Percentiles rank a stretch among this genome's conserved stretches.
These are phyloP conservation scores for Trichophyton mentagrophytes DNA, from an alignment of 2,329 filamentous ascomycete species.

Conservation along the genomic window DNA sequence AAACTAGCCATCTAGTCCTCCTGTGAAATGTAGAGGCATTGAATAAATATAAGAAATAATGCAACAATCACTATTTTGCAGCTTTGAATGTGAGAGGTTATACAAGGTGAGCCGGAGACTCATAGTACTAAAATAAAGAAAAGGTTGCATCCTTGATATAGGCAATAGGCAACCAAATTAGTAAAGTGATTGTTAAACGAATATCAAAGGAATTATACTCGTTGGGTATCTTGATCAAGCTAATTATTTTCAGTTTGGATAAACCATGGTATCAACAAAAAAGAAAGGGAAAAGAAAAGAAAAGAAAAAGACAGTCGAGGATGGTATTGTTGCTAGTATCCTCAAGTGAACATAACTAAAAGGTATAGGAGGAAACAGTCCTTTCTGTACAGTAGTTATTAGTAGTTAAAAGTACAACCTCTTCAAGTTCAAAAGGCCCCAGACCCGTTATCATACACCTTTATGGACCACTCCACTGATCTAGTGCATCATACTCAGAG, in stretches of 20 bases:
- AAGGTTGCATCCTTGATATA: not conserved
- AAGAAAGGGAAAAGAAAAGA: no score
- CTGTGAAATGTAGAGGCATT: not conserved
- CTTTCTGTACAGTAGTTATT: not conserved
- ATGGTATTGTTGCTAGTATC: not conserved
- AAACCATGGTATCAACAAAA: not conserved
- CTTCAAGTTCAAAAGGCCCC: not conserved
- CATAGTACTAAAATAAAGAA: not conserved
- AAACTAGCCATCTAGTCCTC: no score
- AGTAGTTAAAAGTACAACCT: not conserved
- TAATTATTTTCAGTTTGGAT: not conserved
- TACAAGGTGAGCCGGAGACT: not conserved
- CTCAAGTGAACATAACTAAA: no score
- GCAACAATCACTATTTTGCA: not conserved
- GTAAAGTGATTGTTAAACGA: not conserved
- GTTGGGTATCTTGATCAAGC: not conserved
- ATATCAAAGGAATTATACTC: not conserved
- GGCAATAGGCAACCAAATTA: not conserved
- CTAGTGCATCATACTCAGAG: slow-evolving; percentile 17
- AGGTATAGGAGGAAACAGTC: no score
- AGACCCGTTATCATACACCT: not conserved
- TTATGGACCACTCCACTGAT: slow-evolving; percentile 7
- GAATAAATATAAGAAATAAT: not conserved
- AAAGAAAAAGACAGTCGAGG: not conserved
- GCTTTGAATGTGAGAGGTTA: not conserved